These are phyloP conservation scores for Lactarius quietus DNA, from an alignment of 768 basidiomycete genomes.

Conservation along the genomic window DNA sequence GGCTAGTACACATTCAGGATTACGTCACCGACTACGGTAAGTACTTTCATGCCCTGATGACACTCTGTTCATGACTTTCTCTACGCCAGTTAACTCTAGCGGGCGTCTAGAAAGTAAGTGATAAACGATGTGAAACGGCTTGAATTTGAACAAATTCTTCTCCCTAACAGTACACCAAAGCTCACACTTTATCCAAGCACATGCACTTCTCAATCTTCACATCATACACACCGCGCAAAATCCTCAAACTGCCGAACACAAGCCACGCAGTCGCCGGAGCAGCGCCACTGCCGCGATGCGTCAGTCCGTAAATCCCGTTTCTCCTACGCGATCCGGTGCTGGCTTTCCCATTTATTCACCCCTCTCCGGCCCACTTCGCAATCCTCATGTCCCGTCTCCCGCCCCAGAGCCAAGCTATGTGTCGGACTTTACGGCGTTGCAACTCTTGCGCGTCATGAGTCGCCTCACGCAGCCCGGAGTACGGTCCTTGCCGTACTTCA, in stretches of 20 bases:
- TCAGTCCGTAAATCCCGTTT: conserved; percentile 27
- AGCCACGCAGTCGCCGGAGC: conserved; percentile 28
- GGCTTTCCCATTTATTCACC: conserved; percentile 40
- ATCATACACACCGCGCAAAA: conserved; percentile 80
- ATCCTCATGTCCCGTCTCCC: conserved; percentile 27
- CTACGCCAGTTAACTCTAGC: conserved; percentile 59
- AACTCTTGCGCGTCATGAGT: conserved; percentile 78
- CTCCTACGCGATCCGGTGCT: conserved; percentile 29
- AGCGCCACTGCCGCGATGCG: conserved; percentile 28
- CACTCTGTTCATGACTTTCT: neutral
- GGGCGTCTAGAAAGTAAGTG: conserved; percentile 67
- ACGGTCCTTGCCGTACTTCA: conserved; percentile 71
- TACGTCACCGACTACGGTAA: conserved; percentile 71
- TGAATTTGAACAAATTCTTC: neutral
- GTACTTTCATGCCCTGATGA: conserved; percentile 24
- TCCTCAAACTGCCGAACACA: conserved; percentile 31
- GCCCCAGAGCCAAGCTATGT: conserved; percentile 44
- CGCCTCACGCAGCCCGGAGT: conserved; percentile 63
- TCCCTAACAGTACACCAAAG: conserved; percentile 60
- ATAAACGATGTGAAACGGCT: neutral
- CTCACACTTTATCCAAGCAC: conserved; percentile 83
- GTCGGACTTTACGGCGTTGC: conserved; percentile 72
- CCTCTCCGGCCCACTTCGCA: conserved; percentile 30
- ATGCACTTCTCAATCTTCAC: conserved; percentile 78
- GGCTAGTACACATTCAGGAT: conserved; percentile 79